Conservation (phyloP, 768 basidiomycete species). For the Naganishia randhawae region DNA sequence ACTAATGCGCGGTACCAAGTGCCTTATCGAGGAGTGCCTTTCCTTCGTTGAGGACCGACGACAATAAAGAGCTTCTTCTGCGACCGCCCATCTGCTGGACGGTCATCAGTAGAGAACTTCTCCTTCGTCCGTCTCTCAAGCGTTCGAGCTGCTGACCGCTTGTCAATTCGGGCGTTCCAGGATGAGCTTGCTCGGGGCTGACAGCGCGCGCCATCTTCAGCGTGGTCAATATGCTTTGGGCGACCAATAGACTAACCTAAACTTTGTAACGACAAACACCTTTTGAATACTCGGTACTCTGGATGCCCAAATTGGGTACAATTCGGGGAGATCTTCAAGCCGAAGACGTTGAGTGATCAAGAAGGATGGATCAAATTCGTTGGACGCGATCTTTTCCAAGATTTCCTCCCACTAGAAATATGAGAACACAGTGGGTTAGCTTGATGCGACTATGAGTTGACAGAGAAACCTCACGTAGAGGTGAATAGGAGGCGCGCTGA, state of each 20-base stretch:
- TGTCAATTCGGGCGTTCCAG: background rate
- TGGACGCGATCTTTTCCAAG: slow-evolving; percentile 49
- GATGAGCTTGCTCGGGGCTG: background rate
- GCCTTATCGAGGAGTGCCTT: background rate
- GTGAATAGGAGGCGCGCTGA: slow-evolving; percentile 60
- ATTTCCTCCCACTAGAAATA: slow-evolving; percentile 66
- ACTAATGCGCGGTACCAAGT: background rate
- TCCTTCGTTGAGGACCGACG: background rate
- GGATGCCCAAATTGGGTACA: slow-evolving; percentile 4
- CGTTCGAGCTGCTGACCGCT: background rate
- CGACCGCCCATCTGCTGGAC: background rate
- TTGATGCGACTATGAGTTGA: background rate
- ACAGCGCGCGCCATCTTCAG: background rate
- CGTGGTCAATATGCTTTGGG: background rate
- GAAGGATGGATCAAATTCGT: slow-evolving; percentile 3
- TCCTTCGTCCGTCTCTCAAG: slow-evolving; percentile 1
- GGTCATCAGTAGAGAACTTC: background rate
- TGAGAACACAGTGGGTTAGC: background rate
- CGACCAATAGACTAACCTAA: background rate
- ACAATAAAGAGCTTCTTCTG: slow-evolving; percentile 7
- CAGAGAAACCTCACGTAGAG: background rate
- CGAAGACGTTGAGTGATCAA: background rate
- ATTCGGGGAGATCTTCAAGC: background rate
- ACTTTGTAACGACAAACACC: slow-evolving; percentile 2
- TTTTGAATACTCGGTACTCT: background rate